Base-by-base conservation (phyloP, 2,329 filamentous ascomycete genomes). In the Xylariaceae sp. region DNA sequence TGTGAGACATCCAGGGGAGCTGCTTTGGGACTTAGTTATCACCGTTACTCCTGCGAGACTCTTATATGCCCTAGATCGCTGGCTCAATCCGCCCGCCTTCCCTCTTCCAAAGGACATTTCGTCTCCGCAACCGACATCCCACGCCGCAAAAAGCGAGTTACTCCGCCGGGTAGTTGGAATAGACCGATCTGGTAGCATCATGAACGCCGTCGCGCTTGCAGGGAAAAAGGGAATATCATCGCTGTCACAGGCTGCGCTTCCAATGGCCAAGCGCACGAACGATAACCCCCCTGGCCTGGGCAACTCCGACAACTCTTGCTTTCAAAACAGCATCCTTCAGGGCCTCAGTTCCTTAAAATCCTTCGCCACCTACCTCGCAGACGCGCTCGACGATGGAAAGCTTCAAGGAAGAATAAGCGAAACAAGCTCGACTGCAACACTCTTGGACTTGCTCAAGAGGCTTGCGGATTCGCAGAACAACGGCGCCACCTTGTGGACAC, bases 271-370 rank as follows among this genome's bases (percentile, higher is more conserved):
- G 48, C 50, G 53, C 16, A 60, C 60, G 16, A 54, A 62, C 16
- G 66, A 71, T 31, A 62, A 63, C 21, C 84, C 70, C 34, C 73
- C 69, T 2, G 92, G 92, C 0, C 67, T 97, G 37, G 88, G 87
- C 8, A 98, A 98, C 60, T 83, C 81, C 67, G 87, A 94, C 66
- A 95, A 96, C 59, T 95, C 88, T 2, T 97, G 92, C 68, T 98
- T 94, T 61, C 92, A 97, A 63, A 98, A 98, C 62, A 96, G 89
- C 58, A 83, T 96, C 14, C 78, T 98, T 9, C 88, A 95, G 60
- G 81, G 83, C 5, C 68, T 97, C 29, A 81, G 89, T 1, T 83
- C 89, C 3, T 69, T 97, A 19, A 73, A 75, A 13, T 75, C 82
- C 4, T 67, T 97, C 19, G 74, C 76, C 17, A 66, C 66, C 3